Base-by-base conservation (phyloP, 208 protist genomes). In the Trypanosomatidae sp. region DNA sequence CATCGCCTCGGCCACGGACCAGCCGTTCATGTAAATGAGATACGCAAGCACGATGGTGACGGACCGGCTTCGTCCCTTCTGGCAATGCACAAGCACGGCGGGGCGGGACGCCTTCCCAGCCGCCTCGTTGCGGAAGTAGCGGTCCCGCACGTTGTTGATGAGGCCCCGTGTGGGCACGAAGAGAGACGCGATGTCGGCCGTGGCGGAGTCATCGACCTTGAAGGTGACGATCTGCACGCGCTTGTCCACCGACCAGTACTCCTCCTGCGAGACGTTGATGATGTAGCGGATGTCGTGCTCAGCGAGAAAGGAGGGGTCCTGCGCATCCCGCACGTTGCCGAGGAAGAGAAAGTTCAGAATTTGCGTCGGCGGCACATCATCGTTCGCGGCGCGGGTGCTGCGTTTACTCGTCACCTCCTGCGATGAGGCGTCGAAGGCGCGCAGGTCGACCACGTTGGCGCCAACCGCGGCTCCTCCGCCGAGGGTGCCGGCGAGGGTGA, bases 31-130 rank as follows among this genome's bases (percentile, higher is more conserved):
- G 60, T 84, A 83, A 15, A 97, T 89, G 30, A 95, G 79, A 56
- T 97, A 96, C 6, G 93, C 93, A 22, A 93, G 72, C 30, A 95
- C 93, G 65, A 97, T 87, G 0, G 93, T 94, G 12, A 76, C 83
- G 25, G 90, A 95, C 43, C 93, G 91, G 74, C 90, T 95, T 19
- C 82, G 66, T 0, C 93, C 93, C 62, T 90, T 88, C 62, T 94
- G 91, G 72, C 93, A 97, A 79, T 97, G 91, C 60, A 95, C 85
- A 13, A 97, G 82, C 28, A 95, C 80, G 8, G 83, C 68, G 2
- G 91, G 91, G n/a, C 70, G 50, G 2, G 53, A 55, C 0, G 67
- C 62, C 17, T 68, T 44, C 15, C 58, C 64, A 22, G 55, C 55
- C n/a, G 55, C 33, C 50, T 47, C 71, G 79, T 60, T 44, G 70